phyloP scores from a whole-genome alignment of 768 basidiomycete species.

The Leccinum truebloodii region DNA sequence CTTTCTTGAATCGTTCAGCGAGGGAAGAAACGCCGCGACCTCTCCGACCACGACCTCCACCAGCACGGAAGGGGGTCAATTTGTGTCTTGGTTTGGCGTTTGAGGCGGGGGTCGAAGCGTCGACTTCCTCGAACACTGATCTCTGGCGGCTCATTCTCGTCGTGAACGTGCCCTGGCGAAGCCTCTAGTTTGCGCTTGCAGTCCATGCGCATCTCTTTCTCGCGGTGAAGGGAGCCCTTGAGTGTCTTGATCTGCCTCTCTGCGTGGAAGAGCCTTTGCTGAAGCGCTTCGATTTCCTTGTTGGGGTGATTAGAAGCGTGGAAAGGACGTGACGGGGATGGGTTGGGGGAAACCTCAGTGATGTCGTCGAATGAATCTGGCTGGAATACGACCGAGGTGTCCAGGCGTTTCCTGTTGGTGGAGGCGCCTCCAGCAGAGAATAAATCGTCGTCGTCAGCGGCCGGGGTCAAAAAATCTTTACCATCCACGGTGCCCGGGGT shows the following conservation, averaged over 20 bases:
- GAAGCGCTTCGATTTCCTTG: slow-evolving; percentile 79
- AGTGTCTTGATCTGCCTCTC: slow-evolving; percentile 81
- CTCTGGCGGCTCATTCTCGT: too few relatives aligned
- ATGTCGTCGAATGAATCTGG: slow-evolving; percentile 49
- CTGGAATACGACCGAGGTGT: slow-evolving; percentile 50
- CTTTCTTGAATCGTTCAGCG: too few relatives aligned
- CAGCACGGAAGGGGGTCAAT: too few relatives aligned
- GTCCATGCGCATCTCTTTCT: too few relatives aligned
- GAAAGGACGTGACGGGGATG: slow-evolving; percentile 61
- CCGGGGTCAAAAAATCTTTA: slow-evolving; percentile 59
- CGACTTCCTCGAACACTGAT: too few relatives aligned
- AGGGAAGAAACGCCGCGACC: too few relatives aligned
- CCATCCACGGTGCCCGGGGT: slow-evolving; percentile 58
- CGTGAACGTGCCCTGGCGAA: too few relatives aligned
- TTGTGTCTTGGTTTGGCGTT: too few relatives aligned
- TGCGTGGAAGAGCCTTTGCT: slow-evolving; percentile 81
- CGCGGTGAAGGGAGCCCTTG: too few relatives aligned
- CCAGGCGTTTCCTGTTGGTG: slow-evolving; percentile 56
- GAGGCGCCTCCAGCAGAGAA: slow-evolving; percentile 66
- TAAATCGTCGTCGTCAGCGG: slow-evolving; percentile 60
- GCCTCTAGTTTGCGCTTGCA: too few relatives aligned
- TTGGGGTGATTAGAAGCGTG: slow-evolving; percentile 71
- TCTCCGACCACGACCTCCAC: too few relatives aligned
- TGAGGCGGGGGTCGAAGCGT: too few relatives aligned
- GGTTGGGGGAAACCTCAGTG: slow-evolving; percentile 59